These are phyloP conservation scores for Coccomyxa sp. DNA, from an alignment of 139 green algal genomes.

Conservation along the genomic window DNA sequence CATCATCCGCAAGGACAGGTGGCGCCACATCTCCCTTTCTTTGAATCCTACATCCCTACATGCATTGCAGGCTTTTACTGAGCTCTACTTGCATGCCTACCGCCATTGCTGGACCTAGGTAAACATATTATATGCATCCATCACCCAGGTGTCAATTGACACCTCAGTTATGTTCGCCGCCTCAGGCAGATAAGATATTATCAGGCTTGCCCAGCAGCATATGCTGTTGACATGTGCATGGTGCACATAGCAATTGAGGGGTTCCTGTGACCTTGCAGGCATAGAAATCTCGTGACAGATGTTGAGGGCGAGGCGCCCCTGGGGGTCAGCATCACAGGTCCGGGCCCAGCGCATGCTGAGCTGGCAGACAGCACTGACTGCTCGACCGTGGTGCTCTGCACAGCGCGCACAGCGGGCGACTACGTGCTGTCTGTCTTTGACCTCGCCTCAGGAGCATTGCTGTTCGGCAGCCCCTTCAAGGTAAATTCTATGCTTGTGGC, in stretches of 20 bases:
- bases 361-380: background rate
- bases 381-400: background rate
- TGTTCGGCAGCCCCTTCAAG: conserved; percentile 4
- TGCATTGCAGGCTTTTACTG: no score
- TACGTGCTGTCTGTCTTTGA: background rate
- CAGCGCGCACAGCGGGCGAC: background rate
- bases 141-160: no score
- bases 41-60: no score
- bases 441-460: background rate
- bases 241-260: no score
- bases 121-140: no score
- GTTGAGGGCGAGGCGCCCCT: background rate
- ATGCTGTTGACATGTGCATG: no score
- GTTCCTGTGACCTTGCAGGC: background rate
- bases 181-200: no score
- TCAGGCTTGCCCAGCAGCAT: no score
- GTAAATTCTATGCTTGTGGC: no score
- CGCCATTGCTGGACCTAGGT: no score
- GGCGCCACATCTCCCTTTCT: background rate
- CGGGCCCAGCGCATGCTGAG: background rate
- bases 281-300: background rate
- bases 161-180: no score
- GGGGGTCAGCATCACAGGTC: background rate
- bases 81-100: no score
- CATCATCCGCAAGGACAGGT: background rate